Evolutionary conservation across 345 rosid genomes (phyloP), one percentile per base, ranked within the genome.

Genomic region (Eucalyptus pumila): DNA sequence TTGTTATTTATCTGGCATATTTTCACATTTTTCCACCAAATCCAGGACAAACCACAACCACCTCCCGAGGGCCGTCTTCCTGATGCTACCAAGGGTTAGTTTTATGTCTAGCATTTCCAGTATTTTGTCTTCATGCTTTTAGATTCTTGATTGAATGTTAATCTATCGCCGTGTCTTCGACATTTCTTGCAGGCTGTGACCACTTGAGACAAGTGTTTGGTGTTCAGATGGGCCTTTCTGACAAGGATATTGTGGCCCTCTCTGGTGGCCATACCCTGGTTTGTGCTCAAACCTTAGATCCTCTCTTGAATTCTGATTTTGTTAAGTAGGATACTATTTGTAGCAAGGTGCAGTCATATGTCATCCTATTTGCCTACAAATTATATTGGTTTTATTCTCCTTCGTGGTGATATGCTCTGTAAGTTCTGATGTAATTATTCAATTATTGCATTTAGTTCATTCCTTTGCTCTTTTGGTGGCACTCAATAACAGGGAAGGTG

Each of bases 191-290:
- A 95, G 96, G 96, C 40, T 88, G 90, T 89, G 98, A 95, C 86
- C 99, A 97, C 91, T 91, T 98, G 93, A 97, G 99, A 89, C 89
- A 87, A 32, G 98, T 98, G 42, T 98, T 98, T 50, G 34, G 80
- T n/a, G 54, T 30, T 52, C 96, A 92, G 87, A 98, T 98, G 99
- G 99, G 99, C 48, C 96, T 98, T 23, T 91, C 95, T 27, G 99
- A 98, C 93, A 90, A 93, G 93, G 99, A 98, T 87, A 98, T 97
- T 89, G 99, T 97, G 62, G 98, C 95, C 72, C 94, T 98, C 48
- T 98, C 99, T 87, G 99, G 99, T 83, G 99, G 94, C 87, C 99
- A 98, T 93, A 98, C 99, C 87, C 89, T 98, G 95, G 99, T 97
- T 85, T 26, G 97, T 91, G 40, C 54, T 42, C 76, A 52, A 42